These are phyloP conservation scores for Yamadazyma blattariae DNA, from an alignment of 1,139 yeast genomes.

Conservation along the genomic window DNA sequence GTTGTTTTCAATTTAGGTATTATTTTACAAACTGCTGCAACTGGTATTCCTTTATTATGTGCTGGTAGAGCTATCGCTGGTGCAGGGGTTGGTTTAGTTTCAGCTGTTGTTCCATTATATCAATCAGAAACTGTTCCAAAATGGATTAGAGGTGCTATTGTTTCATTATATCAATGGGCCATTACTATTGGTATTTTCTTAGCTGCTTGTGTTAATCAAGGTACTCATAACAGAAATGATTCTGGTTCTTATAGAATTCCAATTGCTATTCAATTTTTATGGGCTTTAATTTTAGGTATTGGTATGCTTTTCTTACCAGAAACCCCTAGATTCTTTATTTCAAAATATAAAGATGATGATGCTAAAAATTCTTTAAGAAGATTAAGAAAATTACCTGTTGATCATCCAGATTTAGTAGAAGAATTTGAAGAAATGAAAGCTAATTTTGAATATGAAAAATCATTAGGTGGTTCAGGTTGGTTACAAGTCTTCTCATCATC, in stretches of 20 bases:
- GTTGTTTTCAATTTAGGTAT: conserved; percentile 57
- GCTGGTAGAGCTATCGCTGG: conserved; percentile 64
- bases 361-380: conserved; percentile 43
- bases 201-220: conserved; percentile 63
- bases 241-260: conserved; percentile 66
- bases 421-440: conserved; percentile 39
- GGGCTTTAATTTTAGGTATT: conserved; percentile 35
- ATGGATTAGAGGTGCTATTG: conserved; percentile 66
- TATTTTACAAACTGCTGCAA: conserved; percentile 55
- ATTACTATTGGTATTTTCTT: conserved; percentile 60
- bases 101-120: conserved; percentile 62
- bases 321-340: conserved; percentile 70
- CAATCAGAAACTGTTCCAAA: conserved; percentile 68
- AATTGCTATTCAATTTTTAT: conserved; percentile 48
- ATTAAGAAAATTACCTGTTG: conserved; percentile 33
- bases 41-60: conserved; percentile 31
- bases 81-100: conserved; percentile 61
- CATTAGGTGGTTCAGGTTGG: conserved; percentile 31
- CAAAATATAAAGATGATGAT: conserved; percentile 48
- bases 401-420: conserved; percentile 37
- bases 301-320: conserved; percentile 74
- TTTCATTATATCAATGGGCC: conserved; percentile 64
- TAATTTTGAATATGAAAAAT: conserved; percentile 31
- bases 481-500: conserved; percentile 26
- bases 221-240: conserved; percentile 46